A percentile compares a stretch with the other conserved stretches of the same genome.
Evolutionary conservation across 345 rosid species (phyloP).

Genomic region (Eucalyptus guilfoylei): DNA sequence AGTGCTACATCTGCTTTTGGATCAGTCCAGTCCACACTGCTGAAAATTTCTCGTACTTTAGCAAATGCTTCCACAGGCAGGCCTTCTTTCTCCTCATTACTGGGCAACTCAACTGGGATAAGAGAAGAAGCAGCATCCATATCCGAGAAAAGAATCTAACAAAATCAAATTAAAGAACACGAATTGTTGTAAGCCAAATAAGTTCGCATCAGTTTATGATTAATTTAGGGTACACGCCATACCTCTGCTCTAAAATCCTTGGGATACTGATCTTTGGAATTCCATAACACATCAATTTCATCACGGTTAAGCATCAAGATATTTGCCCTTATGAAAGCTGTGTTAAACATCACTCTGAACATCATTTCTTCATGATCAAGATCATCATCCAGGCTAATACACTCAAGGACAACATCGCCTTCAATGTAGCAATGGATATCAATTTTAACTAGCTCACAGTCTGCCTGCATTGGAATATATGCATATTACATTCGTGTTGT

Average conservation of each 20-base stretch:
- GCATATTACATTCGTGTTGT: neutral
- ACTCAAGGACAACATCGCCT: conserved; percentile 91
- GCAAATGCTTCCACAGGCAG: conserved; percentile 86
- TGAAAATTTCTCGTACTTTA: conserved; percentile 84
- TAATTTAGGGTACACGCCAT: neutral
- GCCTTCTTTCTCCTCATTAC: conserved; percentile 73
- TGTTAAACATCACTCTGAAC: conserved; percentile 84
- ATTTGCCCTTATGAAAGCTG: conserved; percentile 93
- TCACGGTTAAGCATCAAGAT: conserved; percentile 88
- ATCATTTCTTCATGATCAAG: conserved; percentile 68
- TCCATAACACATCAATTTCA: conserved; percentile 82
- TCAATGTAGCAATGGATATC: conserved; percentile 80
- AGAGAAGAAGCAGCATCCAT: conserved; percentile 71
- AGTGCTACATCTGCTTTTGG: conserved; percentile 56
- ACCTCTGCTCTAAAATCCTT: conserved; percentile 94
- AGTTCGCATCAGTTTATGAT: neutral
- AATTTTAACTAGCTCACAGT: conserved; percentile 74
- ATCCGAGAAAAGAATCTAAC: conserved; percentile 86
- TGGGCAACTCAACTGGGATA: conserved; percentile 37
- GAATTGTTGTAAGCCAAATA: neutral
- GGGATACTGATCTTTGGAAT: conserved; percentile 69
- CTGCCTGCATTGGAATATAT: conserved; percentile 42
- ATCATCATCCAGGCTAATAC: conserved; percentile 68
- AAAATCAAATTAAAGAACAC: neutral
- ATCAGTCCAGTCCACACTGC: conserved; percentile 69